These are phyloP conservation scores for Cinnamomum micranthum DNA, from an alignment of 164 flowering plant genomes.

Conservation along the genomic window DNA sequence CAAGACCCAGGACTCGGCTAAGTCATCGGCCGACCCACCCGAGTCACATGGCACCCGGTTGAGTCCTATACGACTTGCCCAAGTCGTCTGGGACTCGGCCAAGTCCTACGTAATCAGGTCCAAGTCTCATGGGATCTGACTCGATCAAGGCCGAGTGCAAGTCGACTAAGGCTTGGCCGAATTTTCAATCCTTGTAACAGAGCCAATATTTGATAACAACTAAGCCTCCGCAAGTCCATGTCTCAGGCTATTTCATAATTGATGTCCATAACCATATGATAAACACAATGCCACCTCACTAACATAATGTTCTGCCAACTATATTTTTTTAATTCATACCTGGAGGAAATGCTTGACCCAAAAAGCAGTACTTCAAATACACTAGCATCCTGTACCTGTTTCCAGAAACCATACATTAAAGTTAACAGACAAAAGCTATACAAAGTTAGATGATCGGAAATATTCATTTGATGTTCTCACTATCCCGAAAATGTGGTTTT, in stretches of 20 bases:
- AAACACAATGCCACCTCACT: neutral
- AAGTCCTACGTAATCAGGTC: no score
- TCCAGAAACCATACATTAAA: conserved; percentile 15
- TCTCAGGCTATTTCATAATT: neutral
- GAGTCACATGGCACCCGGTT: no score
- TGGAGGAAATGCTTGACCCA: conserved; percentile 98
- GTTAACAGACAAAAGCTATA: no score
- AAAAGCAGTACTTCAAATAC: conserved; percentile 92
- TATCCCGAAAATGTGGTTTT: neutral
- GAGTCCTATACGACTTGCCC: no score
- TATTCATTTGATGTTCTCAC: neutral
- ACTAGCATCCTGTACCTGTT: conserved; percentile 94
- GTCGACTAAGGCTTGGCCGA: no score
- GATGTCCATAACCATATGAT: conserved; percentile 1
- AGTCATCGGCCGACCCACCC: no score
- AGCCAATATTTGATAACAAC: neutral
- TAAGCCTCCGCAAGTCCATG: neutral
- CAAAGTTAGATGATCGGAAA: neutral
- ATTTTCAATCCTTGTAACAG: no score
- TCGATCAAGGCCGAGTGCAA: no score
- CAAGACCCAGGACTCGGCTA: no score
- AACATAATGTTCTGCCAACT: neutral
- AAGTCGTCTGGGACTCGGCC: no score
- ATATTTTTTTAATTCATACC: conserved; percentile 32
- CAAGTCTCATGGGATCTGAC: no score